A percentile compares a stretch with the other conserved stretches of the same genome.
These are phyloP conservation scores for Umbelopsis sp. DNA, from an alignment of 371 early-diverging fungal genomes.

Conservation along the genomic window DNA sequence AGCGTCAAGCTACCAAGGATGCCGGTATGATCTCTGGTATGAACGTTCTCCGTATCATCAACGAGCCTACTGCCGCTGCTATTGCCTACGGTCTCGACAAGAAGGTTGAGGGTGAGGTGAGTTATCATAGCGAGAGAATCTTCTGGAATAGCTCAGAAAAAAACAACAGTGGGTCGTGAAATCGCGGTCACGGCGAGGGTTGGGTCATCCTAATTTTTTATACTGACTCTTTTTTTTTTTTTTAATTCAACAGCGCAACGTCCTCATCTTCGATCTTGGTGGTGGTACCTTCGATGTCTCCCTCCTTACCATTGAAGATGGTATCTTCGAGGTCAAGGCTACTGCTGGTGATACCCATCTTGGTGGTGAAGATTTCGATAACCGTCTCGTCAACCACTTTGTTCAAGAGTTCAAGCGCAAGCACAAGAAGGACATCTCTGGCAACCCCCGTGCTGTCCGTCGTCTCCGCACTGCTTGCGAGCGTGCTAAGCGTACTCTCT, in stretches of 20 bases:
- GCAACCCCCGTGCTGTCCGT: constrained; percentile 91
- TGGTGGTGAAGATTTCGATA: constrained; percentile 99
- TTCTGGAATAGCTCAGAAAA: neutral
- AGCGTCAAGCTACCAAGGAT: constrained; percentile 99
- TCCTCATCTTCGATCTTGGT: constrained; percentile 96
- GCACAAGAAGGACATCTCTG: constrained; percentile 85
- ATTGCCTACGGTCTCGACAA: constrained; percentile 97
- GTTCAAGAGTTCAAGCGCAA: constrained; percentile 91
- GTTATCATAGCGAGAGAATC: neutral
- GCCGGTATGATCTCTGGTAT: constrained; percentile 96
- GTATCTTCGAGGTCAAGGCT: constrained; percentile 94
- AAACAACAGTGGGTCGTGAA: neutral
- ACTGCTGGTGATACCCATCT: constrained; percentile 98
- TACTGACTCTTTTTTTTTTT: neutral
- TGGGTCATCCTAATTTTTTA: too few relatives aligned
- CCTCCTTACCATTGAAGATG: constrained; percentile 92
- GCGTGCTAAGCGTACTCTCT: constrained; percentile 95
- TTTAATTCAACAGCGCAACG: constrained; percentile 56
- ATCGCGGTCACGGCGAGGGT: neutral
- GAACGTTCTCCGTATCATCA: constrained; percentile 96
- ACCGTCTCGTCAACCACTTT: constrained; percentile 91
- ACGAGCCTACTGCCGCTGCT: constrained; percentile 99
- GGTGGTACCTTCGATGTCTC: constrained; percentile 99
- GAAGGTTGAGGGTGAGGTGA: constrained; percentile 70
- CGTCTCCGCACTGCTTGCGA: constrained; percentile 96